These are phyloP conservation scores for Camellia lanceoleosa DNA, from an alignment of 148 eudicot species.

Conservation along the genomic window DNA sequence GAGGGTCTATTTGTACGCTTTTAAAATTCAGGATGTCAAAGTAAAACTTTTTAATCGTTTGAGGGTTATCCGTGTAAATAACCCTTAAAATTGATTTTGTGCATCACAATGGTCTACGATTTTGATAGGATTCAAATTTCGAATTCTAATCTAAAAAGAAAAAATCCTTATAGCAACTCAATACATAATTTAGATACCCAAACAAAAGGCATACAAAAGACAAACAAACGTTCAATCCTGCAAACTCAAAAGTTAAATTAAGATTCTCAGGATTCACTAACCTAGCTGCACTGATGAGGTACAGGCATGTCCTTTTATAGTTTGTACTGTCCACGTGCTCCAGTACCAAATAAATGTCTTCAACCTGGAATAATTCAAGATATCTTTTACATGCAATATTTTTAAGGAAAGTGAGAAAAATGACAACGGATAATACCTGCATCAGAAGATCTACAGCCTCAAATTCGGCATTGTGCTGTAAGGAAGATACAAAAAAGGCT, in stretches of 20 bases:
- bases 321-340: conserved; percentile 73
- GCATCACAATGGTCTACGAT: background rate
- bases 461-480: conserved; percentile 97
- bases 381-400: background rate
- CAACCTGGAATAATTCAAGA: conserved; percentile 49
- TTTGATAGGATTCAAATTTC: background rate
- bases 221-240: background rate
- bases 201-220: background rate
- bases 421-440: conserved; percentile 56
- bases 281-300: conserved; percentile 83
- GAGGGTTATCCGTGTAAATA: too few species aligned
- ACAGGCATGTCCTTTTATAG: conserved; percentile 73
- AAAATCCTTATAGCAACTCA: background rate
- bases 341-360: conserved; percentile 67
- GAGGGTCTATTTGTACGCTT: too few species aligned
- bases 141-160: background rate
- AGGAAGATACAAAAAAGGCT: conserved; percentile 11
- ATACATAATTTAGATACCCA: background rate
- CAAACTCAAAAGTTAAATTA: background rate
- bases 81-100: background rate
- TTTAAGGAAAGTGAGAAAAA: background rate
- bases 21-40: too few species aligned
- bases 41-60: too few species aligned
- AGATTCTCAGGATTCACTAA: conserved; percentile 27
- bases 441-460: conserved; percentile 96